Conservation (phyloP, 345 rosid genomes). For the Eucalyptus guilfoylei region DNA sequence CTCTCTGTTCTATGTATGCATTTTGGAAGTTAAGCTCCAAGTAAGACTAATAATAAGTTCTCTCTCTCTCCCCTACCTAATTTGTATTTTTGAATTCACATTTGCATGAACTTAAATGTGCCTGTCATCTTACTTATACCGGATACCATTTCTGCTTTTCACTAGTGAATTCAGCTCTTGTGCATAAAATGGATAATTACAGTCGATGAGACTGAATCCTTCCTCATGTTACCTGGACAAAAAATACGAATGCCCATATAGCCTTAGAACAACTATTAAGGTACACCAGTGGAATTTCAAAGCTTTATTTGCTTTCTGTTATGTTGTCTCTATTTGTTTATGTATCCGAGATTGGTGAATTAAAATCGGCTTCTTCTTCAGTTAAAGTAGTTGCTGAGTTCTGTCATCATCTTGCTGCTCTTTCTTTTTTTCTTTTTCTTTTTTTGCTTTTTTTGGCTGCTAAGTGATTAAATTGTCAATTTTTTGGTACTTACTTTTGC, state of each 20-base stretch:
- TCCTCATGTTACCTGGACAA: neutral
- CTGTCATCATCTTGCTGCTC: neutral
- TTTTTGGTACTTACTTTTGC: neutral
- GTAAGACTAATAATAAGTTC: neutral
- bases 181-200: neutral
- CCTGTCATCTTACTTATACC: neutral
- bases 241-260: neutral
- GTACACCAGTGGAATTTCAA: neutral
- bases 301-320: neutral
- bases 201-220: neutral
- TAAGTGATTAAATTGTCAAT: neutral
- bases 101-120: neutral
- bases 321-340: neutral
- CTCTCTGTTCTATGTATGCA: neutral
- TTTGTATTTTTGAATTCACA: neutral
- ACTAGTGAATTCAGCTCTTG: neutral
- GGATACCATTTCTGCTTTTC: neutral
- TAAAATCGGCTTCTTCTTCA: neutral
- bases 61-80: neutral
- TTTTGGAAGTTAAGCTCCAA: neutral
- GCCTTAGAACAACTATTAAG: neutral
- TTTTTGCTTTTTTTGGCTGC: neutral
- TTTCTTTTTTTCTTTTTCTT: neutral
- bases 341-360: neutral
- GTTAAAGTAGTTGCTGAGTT: neutral